Base-by-base conservation (phyloP, 1,284 basidiomycete species). In the Papiliotrema nemorosa region DNA sequence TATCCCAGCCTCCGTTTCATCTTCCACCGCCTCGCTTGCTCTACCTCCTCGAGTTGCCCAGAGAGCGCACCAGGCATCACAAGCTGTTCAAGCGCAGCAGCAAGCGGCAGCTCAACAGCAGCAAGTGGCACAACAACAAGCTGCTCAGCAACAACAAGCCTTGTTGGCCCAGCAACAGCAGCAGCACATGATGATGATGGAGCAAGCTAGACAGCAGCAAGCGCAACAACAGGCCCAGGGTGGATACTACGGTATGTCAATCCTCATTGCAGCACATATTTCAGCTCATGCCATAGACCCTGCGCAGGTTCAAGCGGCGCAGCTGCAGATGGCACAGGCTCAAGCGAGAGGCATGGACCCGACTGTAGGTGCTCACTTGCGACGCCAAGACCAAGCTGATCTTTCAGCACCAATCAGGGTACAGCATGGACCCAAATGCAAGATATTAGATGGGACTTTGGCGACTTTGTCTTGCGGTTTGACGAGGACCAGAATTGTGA, bases 121-220 rank as follows among this genome's bases (percentile, higher is more conserved):
- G 4, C 76, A 79, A 49, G 65, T 72, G 16, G 66, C 68, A 50
- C 78, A 78, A 44, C 70, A 72, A 36, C 50, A 41, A n/a, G 54
- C 54, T 31, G 29, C 29, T 31, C 54, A 57, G 37, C 26, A 66
- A 62, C 58, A 77, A 69, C 78, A 79, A 52, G 64, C 54, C 38
- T 14, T 44, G 29, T 7, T 34, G 42, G 29, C 27, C 2, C 69
- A 54, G 43, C 57, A 58, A 14, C 54, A 61, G 35, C 57, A 65
- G 14, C 67, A 72, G 33, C 68, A 67, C 6, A 59, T 61, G 47
- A 62, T 62, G 58, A 52, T 60, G 57, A 54, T 52, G 45, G 57
- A 63, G 44, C 59, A 65, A 50, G 57, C 60, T 38, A 50, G 53
- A 52, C 59, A 62, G 45, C 63, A 60, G 47, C 56, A 60, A 44